Conservation (phyloP, 2,329 filamentous ascomycete genomes). For the Venturia effusa region DNA sequence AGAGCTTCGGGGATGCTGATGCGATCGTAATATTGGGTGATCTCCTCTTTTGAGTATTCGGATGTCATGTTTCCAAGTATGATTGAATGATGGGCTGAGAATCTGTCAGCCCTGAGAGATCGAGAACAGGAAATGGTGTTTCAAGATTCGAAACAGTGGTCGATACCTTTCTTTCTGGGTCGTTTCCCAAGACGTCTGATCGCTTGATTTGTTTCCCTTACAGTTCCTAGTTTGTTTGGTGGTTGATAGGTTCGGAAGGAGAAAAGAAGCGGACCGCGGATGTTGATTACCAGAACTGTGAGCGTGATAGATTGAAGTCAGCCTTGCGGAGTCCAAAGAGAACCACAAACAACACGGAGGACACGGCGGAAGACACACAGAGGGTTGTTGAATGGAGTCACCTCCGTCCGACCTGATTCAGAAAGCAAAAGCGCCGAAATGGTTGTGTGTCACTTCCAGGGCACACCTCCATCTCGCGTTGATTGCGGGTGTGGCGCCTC, state of each 20-base stretch:
- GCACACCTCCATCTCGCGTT: not conserved
- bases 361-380: not conserved
- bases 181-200: not conserved
- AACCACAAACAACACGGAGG: not conserved
- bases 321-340: not conserved
- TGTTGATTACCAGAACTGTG: not conserved
- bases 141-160: not conserved
- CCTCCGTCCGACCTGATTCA: not conserved
- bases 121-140: not conserved
- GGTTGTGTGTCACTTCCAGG: not conserved
- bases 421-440: not conserved
- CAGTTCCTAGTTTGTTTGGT: too few relatives aligned
- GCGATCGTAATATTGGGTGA: slow-evolving; percentile 25
- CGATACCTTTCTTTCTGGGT: too few relatives aligned
- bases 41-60: slow-evolving; percentile 18
- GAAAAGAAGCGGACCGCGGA: not conserved
- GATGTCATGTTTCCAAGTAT: not conserved
- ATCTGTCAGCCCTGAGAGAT: not conserved
- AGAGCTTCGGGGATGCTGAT: slow-evolving; percentile 20
- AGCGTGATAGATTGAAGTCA: not conserved
- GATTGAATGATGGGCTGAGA: not conserved
- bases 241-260: not conserved
- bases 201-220: not conserved
- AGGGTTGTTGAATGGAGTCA: too few relatives aligned
- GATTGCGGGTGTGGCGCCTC: not conserved